Conservation (phyloP, 2,329 filamentous ascomycete species). For the Emmonsia crescens region DNA sequence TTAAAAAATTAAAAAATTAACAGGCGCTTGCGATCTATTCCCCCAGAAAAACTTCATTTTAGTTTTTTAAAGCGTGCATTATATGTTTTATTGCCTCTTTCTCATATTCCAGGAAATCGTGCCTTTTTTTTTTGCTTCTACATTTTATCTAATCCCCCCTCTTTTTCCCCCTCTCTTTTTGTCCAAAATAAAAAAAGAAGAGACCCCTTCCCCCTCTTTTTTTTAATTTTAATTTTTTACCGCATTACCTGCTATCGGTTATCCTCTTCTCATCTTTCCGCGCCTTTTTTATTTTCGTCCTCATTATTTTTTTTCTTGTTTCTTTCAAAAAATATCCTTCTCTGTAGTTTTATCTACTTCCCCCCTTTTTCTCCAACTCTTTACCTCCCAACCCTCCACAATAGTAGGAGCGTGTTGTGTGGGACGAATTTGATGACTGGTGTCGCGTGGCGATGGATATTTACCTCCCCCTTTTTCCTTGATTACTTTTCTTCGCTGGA, state of each 20-base stretch:
- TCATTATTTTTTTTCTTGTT: not conserved
- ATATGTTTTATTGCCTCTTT: not conserved
- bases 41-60: not conserved
- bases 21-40: not conserved
- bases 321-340: not conserved
- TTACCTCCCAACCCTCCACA: not conserved
- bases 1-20: not conserved
- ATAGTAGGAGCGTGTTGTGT: not conserved
- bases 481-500: not conserved
- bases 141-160: not conserved
- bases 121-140: not conserved
- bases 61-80: slow-evolving; percentile 1
- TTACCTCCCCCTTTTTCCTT: not conserved
- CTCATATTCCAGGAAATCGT: not conserved
- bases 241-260: not conserved
- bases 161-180: not conserved
- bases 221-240: too few species aligned
- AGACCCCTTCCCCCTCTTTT: too few species aligned
- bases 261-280: not conserved
- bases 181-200: not conserved
- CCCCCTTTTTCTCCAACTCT: not conserved
- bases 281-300: not conserved
- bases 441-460: not conserved
- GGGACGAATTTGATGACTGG: not conserved
- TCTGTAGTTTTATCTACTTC: not conserved